phyloP scores from a whole-genome alignment of 306 rosid genomes.

The Cucumis melo region DNA sequence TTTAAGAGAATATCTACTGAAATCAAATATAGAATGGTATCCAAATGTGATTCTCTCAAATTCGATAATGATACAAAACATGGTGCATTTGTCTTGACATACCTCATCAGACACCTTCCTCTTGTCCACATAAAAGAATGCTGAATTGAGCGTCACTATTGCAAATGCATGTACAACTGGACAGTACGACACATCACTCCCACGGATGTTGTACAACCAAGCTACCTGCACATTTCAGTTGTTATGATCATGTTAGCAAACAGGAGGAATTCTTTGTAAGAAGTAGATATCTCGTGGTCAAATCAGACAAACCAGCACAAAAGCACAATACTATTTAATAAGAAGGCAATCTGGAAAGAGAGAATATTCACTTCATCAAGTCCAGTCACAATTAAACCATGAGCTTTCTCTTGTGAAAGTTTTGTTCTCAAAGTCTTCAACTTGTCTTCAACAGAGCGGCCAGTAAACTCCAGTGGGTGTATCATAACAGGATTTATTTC shows the following conservation, averaged over 20 bases:
- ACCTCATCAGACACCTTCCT: slow-evolving; percentile 83
- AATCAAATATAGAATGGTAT: neutral
- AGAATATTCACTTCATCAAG: slow-evolving; percentile 71
- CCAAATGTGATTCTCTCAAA: neutral
- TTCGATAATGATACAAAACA: slow-evolving; percentile 9
- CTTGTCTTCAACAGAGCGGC: slow-evolving; percentile 70
- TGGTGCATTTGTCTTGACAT: slow-evolving; percentile 20
- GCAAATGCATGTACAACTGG: slow-evolving; percentile 95
- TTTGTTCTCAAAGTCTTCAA: slow-evolving; percentile 57
- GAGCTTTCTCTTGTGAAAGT: slow-evolving; percentile 42
- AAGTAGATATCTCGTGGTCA: slow-evolving; percentile 8
- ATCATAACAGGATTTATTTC: slow-evolving; percentile 46
- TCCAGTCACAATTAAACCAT: slow-evolving; percentile 54
- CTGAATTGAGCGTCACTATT: slow-evolving; percentile 47
- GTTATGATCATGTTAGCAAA: neutral
- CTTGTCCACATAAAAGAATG: slow-evolving; percentile 71
- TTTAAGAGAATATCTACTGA: neutral
- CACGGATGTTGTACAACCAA: slow-evolving; percentile 90
- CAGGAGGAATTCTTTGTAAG: neutral
- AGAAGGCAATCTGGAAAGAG: neutral
- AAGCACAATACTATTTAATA: neutral
- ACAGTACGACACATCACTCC: slow-evolving; percentile 80
- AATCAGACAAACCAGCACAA: neutral
- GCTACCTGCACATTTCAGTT: slow-evolving; percentile 58
- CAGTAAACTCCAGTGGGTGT: slow-evolving; percentile 64